These are phyloP conservation scores for Cladosporium oxysporum DNA, from an alignment of 2,329 filamentous ascomycete species.

Conservation along the genomic window DNA sequence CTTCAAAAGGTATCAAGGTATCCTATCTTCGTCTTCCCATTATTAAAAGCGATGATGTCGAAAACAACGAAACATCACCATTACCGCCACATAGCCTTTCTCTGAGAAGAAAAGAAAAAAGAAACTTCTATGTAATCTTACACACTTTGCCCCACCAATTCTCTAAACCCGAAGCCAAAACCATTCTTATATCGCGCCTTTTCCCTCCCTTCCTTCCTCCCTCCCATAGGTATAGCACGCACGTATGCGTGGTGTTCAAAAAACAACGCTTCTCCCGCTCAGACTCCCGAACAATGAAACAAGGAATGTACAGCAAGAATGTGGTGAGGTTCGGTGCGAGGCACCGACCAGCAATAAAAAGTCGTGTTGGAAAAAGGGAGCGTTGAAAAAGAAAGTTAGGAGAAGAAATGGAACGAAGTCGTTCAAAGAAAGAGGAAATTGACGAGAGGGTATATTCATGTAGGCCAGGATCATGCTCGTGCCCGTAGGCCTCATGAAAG, in stretches of 20 bases:
- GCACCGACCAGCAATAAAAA: not conserved
- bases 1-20: not conserved
- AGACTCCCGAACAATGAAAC: not conserved
- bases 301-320: not conserved
- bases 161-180: not conserved
- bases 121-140: not conserved
- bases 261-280: not conserved
- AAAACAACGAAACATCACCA: not conserved
- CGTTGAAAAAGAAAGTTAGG: too few species aligned
- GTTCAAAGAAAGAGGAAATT: not conserved
- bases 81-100: not conserved
- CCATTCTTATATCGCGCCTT: not conserved
- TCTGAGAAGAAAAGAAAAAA: not conserved
- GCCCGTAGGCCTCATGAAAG: not conserved
- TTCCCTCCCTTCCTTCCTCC: not conserved
- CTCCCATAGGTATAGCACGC: not conserved
- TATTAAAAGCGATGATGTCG: not conserved
- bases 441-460: not conserved
- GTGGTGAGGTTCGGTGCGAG: not conserved
- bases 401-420: not conserved
- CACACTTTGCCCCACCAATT: not conserved
- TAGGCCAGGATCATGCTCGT: not conserved
- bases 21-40: not conserved
- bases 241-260: conserved; percentile 4
- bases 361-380: not conserved